A percentile compares a stretch with the other conserved stretches of the same genome.
Conservation (phyloP, 2,329 filamentous ascomycete species). For the Hypoxylon sp. region DNA sequence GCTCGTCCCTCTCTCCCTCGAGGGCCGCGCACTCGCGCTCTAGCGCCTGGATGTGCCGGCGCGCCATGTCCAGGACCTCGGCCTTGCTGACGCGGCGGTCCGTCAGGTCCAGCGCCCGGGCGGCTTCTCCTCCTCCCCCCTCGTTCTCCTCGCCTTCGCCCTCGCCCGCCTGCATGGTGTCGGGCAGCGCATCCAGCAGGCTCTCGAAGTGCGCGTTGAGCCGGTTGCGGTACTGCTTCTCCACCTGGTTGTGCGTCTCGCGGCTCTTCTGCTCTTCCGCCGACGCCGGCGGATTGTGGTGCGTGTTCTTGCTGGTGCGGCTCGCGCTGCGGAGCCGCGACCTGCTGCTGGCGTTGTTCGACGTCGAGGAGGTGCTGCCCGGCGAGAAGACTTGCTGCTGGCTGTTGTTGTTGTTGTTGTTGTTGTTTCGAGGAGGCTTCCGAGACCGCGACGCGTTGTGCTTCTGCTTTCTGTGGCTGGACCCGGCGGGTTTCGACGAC, state of each 20-base stretch:
- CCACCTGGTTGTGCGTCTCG: slow-evolving; percentile 60
- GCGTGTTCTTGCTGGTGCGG: slow-evolving; percentile 52
- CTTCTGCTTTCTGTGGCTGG: slow-evolving; percentile 40
- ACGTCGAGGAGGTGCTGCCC: slow-evolving; percentile 36
- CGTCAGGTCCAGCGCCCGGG: slow-evolving; percentile 36
- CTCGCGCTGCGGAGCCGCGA: slow-evolving; percentile 51
- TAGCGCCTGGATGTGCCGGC: slow-evolving; percentile 56
- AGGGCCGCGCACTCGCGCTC: slow-evolving; percentile 54
- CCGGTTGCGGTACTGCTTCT: slow-evolving; percentile 62
- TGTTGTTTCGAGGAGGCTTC: slow-evolving; percentile 25
- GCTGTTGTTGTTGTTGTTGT: too few relatives aligned
- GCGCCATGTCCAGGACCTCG: slow-evolving; percentile 53
- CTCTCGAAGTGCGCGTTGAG: slow-evolving; percentile 60
- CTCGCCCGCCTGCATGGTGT: slow-evolving; percentile 49
- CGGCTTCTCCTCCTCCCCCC: too few relatives aligned
- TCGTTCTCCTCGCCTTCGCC: slow-evolving; percentile 48
- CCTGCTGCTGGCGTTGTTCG: slow-evolving; percentile 36
- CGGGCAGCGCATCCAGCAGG: slow-evolving; percentile 56
- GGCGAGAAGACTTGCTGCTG: slow-evolving; percentile 40
- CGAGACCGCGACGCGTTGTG: slow-evolving; percentile 37
- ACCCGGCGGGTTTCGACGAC: slow-evolving; percentile 36
- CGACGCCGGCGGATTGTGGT: slow-evolving; percentile 51
- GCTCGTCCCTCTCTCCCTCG: slow-evolving; percentile 54
- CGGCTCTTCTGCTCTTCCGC: slow-evolving; percentile 51
- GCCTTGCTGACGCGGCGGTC: slow-evolving; percentile 39